These are phyloP conservation scores for Neurospora tetraspora DNA, from an alignment of 495 filamentous ascomycete species.

Conservation along the genomic window DNA sequence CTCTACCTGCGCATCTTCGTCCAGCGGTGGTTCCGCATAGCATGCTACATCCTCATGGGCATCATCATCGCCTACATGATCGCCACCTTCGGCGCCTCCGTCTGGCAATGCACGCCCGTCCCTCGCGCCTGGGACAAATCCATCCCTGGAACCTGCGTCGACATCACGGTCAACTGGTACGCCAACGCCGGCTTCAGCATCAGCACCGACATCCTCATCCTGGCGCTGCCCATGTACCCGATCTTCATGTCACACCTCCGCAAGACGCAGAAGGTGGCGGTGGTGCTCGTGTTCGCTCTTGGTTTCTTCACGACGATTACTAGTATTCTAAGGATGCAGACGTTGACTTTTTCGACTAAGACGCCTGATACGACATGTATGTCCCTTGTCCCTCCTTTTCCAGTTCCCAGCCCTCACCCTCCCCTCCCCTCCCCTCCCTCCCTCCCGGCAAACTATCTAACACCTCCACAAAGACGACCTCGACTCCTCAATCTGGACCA, in stretches of 20 bases:
- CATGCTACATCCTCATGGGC: conserved; percentile 13
- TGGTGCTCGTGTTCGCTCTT: conserved; percentile 28
- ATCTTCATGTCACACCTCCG: conserved; percentile 24
- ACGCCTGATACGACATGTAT: conserved; percentile 14
- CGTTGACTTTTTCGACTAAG: conserved; percentile 8
- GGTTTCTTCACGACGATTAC: conserved; percentile 21
- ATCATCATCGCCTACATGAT: conserved; percentile 18
- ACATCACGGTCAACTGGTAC: conserved; percentile 16
- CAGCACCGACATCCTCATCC: conserved; percentile 20
- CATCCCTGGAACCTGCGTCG: conserved; percentile 20
- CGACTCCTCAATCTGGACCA: conserved; percentile 35
- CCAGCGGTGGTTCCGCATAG: conserved; percentile 9
- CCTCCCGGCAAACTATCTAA: too few relatives aligned
- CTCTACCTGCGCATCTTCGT: conserved; percentile 26
- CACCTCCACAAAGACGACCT: conserved; percentile 14
- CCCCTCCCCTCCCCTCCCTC: too few relatives aligned
- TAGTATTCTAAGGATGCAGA: conserved; percentile 15
- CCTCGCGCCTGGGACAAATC: conserved; percentile 19
- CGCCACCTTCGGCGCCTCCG: conserved; percentile 12
- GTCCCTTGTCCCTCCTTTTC: too few relatives aligned
- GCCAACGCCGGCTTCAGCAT: conserved; percentile 20
- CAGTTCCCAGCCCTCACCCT: too few relatives aligned
- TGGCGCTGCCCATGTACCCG: conserved; percentile 25
- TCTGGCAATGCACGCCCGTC: conserved; percentile 24
- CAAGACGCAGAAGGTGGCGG: conserved; percentile 21